A percentile compares a stretch with the other conserved stretches of the same genome.
These are phyloP conservation scores for Globisporangium barbulae DNA, from an alignment of 352 stramenopile species.

Conservation along the genomic window DNA sequence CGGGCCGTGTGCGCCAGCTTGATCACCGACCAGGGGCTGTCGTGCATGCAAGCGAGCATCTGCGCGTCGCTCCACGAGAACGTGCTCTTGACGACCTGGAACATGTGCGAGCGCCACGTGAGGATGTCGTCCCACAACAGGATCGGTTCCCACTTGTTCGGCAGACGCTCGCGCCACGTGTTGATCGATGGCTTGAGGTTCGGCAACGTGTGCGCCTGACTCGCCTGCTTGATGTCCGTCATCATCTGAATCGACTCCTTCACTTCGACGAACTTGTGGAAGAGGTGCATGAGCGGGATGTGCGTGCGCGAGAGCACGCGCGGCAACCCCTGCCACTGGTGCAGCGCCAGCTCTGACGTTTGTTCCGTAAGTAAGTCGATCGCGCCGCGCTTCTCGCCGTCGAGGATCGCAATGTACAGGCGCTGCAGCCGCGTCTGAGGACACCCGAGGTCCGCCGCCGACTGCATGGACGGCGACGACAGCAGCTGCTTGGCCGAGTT, in stretches of 20 bases:
- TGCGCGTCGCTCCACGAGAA: conserved; percentile 88
- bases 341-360: conserved; percentile 77
- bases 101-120: conserved; percentile 93
- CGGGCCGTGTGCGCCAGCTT: conserved; percentile 88
- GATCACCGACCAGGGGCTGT: conserved; percentile 92
- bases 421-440: conserved; percentile 77
- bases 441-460: conserved; percentile 59
- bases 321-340: conserved; percentile 89
- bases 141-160: conserved; percentile 93
- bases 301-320: conserved; percentile 73
- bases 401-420: conserved; percentile 87
- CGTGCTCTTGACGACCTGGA: conserved; percentile 87
- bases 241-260: conserved; percentile 92
- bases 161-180: conserved; percentile 90
- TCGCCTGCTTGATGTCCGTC: conserved; percentile 83
- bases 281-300: conserved; percentile 83
- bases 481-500: conserved; percentile 79
- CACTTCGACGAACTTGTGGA: conserved; percentile 92
- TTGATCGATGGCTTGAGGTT: conserved; percentile 92
- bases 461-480: conserved; percentile 55
- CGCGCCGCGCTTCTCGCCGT: conserved; percentile 68
- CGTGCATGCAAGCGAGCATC: conserved; percentile 89
- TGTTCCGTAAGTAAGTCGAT: conserved; percentile 69
- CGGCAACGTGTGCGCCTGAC: conserved; percentile 74
- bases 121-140: conserved; percentile 92